Conservation (phyloP, 257 asterid genomes). For the Capsicum chinense region DNA sequence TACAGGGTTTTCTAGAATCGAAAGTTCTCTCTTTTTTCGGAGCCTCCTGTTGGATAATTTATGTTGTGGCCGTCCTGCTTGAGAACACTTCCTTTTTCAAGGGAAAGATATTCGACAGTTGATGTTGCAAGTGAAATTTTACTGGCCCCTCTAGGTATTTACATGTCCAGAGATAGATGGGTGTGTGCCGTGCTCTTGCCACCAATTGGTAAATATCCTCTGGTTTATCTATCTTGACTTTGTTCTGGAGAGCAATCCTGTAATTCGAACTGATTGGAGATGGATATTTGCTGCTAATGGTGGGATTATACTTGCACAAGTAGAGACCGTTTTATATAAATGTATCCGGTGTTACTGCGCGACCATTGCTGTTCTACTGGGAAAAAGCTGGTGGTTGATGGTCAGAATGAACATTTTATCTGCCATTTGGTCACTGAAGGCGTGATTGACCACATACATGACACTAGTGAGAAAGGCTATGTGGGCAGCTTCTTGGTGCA, state of each 20-base stretch:
- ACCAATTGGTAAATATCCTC: slow-evolving; percentile 6
- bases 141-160: neutral
- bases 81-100: neutral
- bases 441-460: slow-evolving; percentile 4
- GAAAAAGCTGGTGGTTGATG: slow-evolving; percentile 47
- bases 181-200: neutral
- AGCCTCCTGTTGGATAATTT: slow-evolving; percentile 19
- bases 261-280: slow-evolving; percentile 23
- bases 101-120: neutral
- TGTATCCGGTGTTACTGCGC: neutral
- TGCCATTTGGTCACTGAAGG: slow-evolving; percentile 46
- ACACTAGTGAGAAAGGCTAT: neutral
- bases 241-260: neutral
- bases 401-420: slow-evolving; percentile 56
- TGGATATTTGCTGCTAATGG: neutral
- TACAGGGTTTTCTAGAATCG: neutral
- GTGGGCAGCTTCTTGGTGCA: slow-evolving; percentile 35
- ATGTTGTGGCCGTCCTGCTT: neutral
- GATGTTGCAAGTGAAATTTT: neutral
- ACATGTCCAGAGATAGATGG: neutral
- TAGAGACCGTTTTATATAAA: neutral
- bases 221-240: neutral
- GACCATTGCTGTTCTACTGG: slow-evolving; percentile 6
- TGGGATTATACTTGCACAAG: neutral
- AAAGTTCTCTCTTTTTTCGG: slow-evolving; percentile 26